phyloP scores from a whole-genome alignment of 306 rosid genomes.

The Neltuma alba region DNA sequence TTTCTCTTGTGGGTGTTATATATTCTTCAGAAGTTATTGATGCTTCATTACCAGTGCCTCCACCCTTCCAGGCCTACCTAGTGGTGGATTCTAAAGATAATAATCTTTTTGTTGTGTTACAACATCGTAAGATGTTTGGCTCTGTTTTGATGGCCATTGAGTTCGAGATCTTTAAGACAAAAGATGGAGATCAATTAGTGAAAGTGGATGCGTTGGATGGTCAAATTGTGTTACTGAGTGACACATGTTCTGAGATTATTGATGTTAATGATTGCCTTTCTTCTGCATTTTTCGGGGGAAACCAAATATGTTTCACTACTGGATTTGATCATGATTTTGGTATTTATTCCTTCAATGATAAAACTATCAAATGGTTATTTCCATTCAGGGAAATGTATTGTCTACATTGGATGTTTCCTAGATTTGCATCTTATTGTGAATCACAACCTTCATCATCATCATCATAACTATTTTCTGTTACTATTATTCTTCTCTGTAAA shows the following conservation, averaged over 20 bases:
- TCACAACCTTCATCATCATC: too few species aligned
- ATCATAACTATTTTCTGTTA: too few species aligned
- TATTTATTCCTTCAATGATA: background rate
- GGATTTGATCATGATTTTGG: background rate
- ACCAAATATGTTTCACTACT: background rate
- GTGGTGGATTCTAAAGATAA: background rate
- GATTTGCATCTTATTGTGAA: background rate
- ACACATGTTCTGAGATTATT: background rate
- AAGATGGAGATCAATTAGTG: background rate
- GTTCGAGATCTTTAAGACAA: background rate
- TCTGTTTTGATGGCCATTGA: background rate
- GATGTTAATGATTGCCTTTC: background rate
- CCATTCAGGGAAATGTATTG: background rate
- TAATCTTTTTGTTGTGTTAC: background rate
- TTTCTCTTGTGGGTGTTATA: background rate
- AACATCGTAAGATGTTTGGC: background rate
- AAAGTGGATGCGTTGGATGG: background rate
- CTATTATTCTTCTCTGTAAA: too few species aligned
- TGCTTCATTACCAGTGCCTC: background rate
- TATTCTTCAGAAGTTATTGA: background rate
- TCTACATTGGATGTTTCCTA: background rate
- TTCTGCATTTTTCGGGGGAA: too few species aligned
- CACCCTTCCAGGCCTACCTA: background rate
- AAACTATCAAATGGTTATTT: background rate
- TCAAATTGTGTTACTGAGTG: background rate